Percentiles rank a stretch among this genome's conserved stretches.
These are phyloP conservation scores for Dendrobium nobile DNA, from an alignment of 106 monocot genomes.

Conservation along the genomic window DNA sequence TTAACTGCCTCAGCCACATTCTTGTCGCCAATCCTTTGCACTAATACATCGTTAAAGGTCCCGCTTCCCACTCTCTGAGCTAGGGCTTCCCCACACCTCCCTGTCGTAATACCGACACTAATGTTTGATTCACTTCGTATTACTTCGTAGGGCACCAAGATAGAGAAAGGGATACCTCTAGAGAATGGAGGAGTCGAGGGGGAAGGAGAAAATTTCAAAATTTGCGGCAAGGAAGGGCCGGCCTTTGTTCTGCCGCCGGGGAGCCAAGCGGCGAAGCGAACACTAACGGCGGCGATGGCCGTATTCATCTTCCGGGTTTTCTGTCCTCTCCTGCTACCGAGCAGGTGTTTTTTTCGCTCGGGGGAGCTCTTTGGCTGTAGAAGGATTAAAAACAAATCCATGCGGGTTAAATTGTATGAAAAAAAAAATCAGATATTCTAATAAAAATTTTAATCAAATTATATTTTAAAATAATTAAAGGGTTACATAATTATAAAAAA, in stretches of 20 bases:
- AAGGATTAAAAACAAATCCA: too few relatives aligned
- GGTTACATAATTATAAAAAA: too few relatives aligned
- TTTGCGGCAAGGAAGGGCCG: neutral
- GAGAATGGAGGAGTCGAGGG: neutral
- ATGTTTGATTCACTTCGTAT: neutral
- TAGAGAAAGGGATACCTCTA: slow-evolving; percentile 1
- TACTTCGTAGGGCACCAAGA: neutral
- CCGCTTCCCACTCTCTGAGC: neutral
- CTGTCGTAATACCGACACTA: neutral
- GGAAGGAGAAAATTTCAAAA: neutral
- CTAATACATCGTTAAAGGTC: neutral
- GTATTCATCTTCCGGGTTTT: too few relatives aligned
- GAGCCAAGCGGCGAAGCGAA: neutral
- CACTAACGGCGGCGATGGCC: neutral
- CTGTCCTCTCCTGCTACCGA: too few relatives aligned
- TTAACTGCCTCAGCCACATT: slow-evolving; percentile 44
- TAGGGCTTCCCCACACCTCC: slow-evolving; percentile 11
- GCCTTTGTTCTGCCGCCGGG: neutral
- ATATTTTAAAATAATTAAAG: too few relatives aligned
- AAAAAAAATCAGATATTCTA: too few relatives aligned
- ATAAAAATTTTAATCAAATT: too few relatives aligned
- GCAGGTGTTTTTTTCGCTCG: too few relatives aligned
- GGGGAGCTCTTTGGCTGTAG: too few relatives aligned
- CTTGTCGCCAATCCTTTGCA: slow-evolving; percentile 32
- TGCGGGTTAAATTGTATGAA: too few relatives aligned